Evolutionary conservation across 495 filamentous ascomycete species (phyloP), one percentile per base, ranked within the genome.

Genomic region (Hypoxylon crocopeplum): DNA sequence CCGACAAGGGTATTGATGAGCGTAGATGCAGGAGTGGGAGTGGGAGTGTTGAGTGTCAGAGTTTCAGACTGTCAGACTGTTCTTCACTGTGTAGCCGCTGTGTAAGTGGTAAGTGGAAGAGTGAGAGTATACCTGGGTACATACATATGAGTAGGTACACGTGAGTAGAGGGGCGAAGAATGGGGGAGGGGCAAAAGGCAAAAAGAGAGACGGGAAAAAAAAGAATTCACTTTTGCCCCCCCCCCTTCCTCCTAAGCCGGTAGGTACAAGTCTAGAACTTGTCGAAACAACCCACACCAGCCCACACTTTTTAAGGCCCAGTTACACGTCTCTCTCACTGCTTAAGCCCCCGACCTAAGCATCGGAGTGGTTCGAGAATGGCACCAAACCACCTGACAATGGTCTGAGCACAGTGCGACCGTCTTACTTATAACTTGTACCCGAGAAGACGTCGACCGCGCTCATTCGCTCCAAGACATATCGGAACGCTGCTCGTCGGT

Each of bases 331-430:
- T 27, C 44, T 48, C 27, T 29, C 10, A 45, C 46, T 51, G 54
- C 37, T 49, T 19, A 48, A 48, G 33, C 47, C 47, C 39, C 59
- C 48, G 48, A 38, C 27, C 44, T 46, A 56, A 34, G 53, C 44
- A 59, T 46, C 55, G 61, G 49, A 64, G 55, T 64, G 61, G 61
- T 64, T 64, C 61, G 61, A 64, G 61, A 64, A 64, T 59, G 49
- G 61, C 49, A 22, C 49, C 49, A 59, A 64, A 64, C 61, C 61
- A 51, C 61, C 61, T 64, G 61, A 64, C 61, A 54, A 53, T 64
- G 61, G 61, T 30, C 61, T 64, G 61, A 64, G 61, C 55, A 64
- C 61, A 64, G 61, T 64, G 61, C 55, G 49, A 59, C 27, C 11
- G 20, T 32, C 10, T 36, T 40, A 41, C 17, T 34, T 44, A 48